A percentile compares a stretch with the other conserved stretches of the same genome.
These are phyloP conservation scores for Hyaloscypha hepaticicola DNA, from an alignment of 495 filamentous ascomycete species.

Conservation along the genomic window DNA sequence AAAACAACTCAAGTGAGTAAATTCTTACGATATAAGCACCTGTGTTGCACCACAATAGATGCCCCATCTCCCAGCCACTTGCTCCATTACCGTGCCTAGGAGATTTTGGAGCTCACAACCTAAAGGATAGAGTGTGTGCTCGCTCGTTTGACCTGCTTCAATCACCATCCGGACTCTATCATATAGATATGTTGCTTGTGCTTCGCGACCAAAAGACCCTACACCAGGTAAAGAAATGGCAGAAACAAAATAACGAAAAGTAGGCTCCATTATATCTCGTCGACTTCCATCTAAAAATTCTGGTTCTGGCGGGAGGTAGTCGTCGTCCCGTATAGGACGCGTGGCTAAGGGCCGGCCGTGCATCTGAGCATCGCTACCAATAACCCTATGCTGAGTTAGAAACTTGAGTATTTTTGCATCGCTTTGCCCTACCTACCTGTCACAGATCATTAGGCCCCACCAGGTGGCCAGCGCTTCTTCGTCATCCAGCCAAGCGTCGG, in stretches of 20 bases:
- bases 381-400: conserved; percentile 16
- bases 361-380: conserved; percentile 19
- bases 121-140: conserved; percentile 24
- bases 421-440: conserved; percentile 9
- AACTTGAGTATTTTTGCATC: background rate
- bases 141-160: conserved; percentile 3
- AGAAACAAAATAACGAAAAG: conserved; percentile 22
- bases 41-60: conserved; percentile 35
- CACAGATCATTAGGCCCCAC: conserved; percentile 26
- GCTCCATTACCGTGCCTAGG: conserved; percentile 32
- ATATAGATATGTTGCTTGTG: conserved; percentile 37
- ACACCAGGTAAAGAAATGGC: conserved; percentile 23
- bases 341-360: conserved; percentile 19
- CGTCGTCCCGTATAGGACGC: conserved; percentile 10
- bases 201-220: conserved; percentile 34
- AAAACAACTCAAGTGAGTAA: background rate
- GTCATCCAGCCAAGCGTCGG: conserved; percentile 11
- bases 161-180: conserved; percentile 25
- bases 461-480: conserved; percentile 21
- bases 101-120: conserved; percentile 25
- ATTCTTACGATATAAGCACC: conserved; percentile 33
- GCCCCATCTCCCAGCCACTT: conserved; percentile 25
- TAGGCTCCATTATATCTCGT: conserved; percentile 9
- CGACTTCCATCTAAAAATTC: conserved; percentile 33
- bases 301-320: conserved; percentile 18